Base-by-base conservation (phyloP, 345 rosid genomes). In the Boechera retrofracta region DNA sequence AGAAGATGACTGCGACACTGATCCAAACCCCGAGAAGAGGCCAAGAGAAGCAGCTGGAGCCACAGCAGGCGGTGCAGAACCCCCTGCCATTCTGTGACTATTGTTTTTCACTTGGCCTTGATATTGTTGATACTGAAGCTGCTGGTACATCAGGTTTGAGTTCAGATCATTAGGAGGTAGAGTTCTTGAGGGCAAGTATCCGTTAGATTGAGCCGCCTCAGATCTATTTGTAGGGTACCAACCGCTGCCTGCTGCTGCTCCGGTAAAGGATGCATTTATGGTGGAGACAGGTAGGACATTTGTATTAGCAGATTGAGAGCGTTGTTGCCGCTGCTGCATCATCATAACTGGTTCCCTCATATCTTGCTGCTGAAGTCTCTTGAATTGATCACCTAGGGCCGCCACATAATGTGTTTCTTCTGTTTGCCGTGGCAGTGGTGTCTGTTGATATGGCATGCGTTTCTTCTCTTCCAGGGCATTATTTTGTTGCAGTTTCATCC, bases 1-100 rank as follows among this genome's bases (percentile, higher is more conserved):
- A n/a, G 76, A 33, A 12, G 89, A 78, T 9, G 92, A 86, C 7
- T 86, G 31, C 26, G 80, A 61, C 28, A 81, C 73, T 28, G 91
- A 87, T 59, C 90, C 87, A 64, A 80, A 75, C 57, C 91, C 89
- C 0, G 96, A 85, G 86, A 91, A 94, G n/a, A 91, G 90, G 7
- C 97, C 98, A 45, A 94, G 97, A 18, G 97, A 91, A 7, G 98
- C 87, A 52, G 96, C 94, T 58, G 96, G 89, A 9, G 94, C 85
- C 47, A 89, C 83, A 4, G 90, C 73, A 18, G 87, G 84, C 7
- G 91, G 78, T 2, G 85, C 58, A 38, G 72, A 61, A 61, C 5
- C 39, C 29, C 71, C 71, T 29, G 79, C 75, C 26, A 74, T 57
- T 80, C 89, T 81, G 45, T 80, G 78, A 69, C 85, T 82, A 64